Conservation (phyloP, 768 basidiomycete species). For the Mycena filopes region DNA sequence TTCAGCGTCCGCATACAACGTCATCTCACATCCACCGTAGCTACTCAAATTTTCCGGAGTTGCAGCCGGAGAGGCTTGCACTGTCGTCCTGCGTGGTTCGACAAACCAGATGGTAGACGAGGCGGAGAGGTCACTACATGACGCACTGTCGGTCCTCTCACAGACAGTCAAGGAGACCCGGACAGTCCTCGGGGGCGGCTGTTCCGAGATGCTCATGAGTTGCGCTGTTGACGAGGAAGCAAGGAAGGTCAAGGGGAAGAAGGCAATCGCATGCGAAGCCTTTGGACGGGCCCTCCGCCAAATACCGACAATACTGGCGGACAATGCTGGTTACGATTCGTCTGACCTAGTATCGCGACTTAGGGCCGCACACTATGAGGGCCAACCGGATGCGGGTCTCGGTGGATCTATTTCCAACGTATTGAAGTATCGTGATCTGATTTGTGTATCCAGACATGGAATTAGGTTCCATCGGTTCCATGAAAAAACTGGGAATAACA, state of each 20-base stretch:
- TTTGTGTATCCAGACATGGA: constrained; percentile 78
- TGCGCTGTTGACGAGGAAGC: constrained; percentile 93
- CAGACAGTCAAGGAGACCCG: constrained; percentile 98
- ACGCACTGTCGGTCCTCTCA: constrained; percentile 95
- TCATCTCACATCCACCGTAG: constrained; percentile 51
- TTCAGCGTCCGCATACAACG: not conserved
- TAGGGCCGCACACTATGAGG: constrained; percentile 94
- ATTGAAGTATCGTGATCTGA: not conserved
- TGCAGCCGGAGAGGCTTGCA: constrained; percentile 97
- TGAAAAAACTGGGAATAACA: constrained; percentile 89
- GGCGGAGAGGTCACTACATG: constrained; percentile 96
- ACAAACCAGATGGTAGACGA: constrained; percentile 99
- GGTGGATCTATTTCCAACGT: constrained; percentile 60
- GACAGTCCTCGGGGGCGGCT: constrained; percentile 94
- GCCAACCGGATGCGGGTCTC: constrained; percentile 85
- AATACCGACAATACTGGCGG: constrained; percentile 96
- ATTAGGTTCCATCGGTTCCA: constrained; percentile 83
- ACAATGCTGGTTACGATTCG: constrained; percentile 99
- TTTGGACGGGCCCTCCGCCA: constrained; percentile 90
- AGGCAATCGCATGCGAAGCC: constrained; percentile 93
- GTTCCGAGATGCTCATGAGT: constrained; percentile 98
- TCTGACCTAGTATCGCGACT: constrained; percentile 91
- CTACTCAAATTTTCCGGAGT: constrained; percentile 99
- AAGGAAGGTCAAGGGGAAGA: constrained; percentile 89
- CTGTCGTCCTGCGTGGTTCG: constrained; percentile 96